phyloP scores from a whole-genome alignment of 257 asterid species.

The Rhazya stricta region DNA sequence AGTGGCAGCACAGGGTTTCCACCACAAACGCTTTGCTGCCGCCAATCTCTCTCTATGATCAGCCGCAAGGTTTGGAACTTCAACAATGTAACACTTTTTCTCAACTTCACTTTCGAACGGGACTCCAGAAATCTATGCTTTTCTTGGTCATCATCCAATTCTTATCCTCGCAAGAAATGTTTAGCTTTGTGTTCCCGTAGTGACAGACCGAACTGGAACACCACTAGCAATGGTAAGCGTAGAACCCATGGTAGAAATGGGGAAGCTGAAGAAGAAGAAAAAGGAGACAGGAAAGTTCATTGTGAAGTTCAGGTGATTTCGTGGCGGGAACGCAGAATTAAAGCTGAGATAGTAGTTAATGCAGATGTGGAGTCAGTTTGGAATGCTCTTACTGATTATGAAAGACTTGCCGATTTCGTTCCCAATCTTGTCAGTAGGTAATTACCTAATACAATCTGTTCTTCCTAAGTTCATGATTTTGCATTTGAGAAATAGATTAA shows the following conservation, averaged over 20 bases:
- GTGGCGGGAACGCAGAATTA: slow-evolving; percentile 86
- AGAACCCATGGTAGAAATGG: slow-evolving; percentile 4
- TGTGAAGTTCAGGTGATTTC: slow-evolving; percentile 84
- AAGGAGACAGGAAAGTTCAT: slow-evolving; percentile 38
- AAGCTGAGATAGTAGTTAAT: slow-evolving; percentile 60
- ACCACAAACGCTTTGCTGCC: background rate
- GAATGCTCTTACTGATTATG: slow-evolving; percentile 87
- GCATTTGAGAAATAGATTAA: background rate
- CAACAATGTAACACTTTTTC: background rate
- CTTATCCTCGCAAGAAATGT: background rate
- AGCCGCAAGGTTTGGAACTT: background rate
- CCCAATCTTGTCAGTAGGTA: slow-evolving; percentile 92
- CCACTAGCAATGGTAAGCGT: slow-evolving; percentile 2
- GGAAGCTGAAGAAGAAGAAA: slow-evolving; percentile 1
- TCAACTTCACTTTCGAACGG: background rate
- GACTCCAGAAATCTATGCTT: background rate
- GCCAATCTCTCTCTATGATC: background rate
- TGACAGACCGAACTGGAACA: slow-evolving; percentile 12
- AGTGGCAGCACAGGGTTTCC: background rate
- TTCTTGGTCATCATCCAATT: background rate
- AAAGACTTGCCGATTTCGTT: slow-evolving; percentile 90
- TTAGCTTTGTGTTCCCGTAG: background rate
- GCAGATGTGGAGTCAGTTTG: slow-evolving; percentile 73
- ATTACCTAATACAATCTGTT: background rate
- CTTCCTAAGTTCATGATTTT: background rate